Conservation (phyloP, 2,329 filamentous ascomycete genomes). For the Aspergillus fructus region DNA sequence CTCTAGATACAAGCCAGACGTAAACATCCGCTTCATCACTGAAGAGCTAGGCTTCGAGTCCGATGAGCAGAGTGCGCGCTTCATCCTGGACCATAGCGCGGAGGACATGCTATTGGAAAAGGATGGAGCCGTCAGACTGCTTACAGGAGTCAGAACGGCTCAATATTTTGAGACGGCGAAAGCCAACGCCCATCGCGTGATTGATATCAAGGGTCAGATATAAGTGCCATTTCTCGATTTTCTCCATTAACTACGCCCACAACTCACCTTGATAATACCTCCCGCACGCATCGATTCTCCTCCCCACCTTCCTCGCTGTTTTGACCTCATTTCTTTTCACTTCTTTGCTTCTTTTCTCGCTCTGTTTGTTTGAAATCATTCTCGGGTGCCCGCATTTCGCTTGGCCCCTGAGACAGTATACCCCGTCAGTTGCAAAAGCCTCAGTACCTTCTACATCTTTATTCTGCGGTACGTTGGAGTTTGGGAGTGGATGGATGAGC, state of each 20-base stretch:
- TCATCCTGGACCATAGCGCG: conserved; percentile 78
- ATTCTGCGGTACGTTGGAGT: not conserved
- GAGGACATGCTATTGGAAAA: conserved; percentile 75
- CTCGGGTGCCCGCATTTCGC: not conserved
- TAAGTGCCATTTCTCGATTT: conserved; percentile 24
- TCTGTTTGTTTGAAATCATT: not conserved
- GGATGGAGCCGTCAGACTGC: conserved; percentile 69
- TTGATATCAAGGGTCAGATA: conserved; percentile 98
- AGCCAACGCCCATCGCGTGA: conserved; percentile 72
- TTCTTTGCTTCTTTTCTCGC: not conserved
- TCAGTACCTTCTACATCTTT: not conserved
- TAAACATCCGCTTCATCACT: conserved; percentile 86
- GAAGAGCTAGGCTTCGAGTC: conserved; percentile 96
- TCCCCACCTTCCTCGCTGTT: not conserved
- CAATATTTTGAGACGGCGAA: conserved; percentile 72
- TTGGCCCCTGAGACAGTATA: conserved; percentile 9
- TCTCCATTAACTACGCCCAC: conserved; percentile 5
- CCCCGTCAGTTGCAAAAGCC: conserved; percentile 14
- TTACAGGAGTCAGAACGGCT: conserved; percentile 71
- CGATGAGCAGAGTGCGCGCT: conserved; percentile 85
- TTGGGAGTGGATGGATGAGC: not conserved
- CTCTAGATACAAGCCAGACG: conserved; percentile 82
- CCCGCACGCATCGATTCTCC: not conserved
- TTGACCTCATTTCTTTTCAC: not conserved
- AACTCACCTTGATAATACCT: not conserved